Conservation (phyloP, 202 grass and related monocot genomes). For the Elaeis oleifera region DNA sequence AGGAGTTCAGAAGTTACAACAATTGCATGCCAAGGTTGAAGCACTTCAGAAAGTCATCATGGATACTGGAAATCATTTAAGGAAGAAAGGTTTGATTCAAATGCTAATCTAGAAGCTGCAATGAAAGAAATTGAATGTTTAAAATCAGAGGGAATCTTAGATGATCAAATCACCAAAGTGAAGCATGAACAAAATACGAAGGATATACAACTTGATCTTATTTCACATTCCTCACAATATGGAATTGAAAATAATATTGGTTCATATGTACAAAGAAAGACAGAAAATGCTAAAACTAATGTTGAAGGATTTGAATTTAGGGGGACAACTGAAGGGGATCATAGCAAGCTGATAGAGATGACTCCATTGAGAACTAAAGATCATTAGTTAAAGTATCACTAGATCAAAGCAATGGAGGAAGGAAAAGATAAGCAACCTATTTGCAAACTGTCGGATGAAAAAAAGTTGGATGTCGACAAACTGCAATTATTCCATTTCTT, state of each 20-base stretch:
- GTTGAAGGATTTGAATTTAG: conserved; percentile 40
- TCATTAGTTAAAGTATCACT: conserved; percentile 33
- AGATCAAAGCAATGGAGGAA: conserved; percentile 46
- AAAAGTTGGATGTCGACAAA: conserved; percentile 67
- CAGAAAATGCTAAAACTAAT: too few relatives aligned
- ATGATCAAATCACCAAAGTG: conserved; percentile 34
- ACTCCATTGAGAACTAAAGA: neutral
- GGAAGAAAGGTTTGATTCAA: conserved; percentile 66
- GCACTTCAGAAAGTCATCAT: conserved; percentile 63
- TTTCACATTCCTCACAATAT: too few relatives aligned
- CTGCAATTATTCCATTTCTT: too few relatives aligned
- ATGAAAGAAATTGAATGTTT: conserved; percentile 71
- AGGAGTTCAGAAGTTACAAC: conserved; percentile 54
- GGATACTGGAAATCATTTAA: conserved; percentile 51
- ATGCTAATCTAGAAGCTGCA: conserved; percentile 47
- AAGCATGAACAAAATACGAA: conserved; percentile 60
- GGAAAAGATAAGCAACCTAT: conserved; percentile 35
- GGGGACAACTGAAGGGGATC: conserved; percentile 36
- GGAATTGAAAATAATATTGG: too few relatives aligned
- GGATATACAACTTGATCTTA: conserved; percentile 33
- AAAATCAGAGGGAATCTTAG: conserved; percentile 42
- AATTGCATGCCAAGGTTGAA: conserved; percentile 27
- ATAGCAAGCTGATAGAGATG: neutral
- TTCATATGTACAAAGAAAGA: too few relatives aligned
- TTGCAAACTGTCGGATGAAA: conserved; percentile 40